These are phyloP conservation scores for Xylariaceae sp. DNA, from an alignment of 2,329 filamentous ascomycete species.

Conservation along the genomic window DNA sequence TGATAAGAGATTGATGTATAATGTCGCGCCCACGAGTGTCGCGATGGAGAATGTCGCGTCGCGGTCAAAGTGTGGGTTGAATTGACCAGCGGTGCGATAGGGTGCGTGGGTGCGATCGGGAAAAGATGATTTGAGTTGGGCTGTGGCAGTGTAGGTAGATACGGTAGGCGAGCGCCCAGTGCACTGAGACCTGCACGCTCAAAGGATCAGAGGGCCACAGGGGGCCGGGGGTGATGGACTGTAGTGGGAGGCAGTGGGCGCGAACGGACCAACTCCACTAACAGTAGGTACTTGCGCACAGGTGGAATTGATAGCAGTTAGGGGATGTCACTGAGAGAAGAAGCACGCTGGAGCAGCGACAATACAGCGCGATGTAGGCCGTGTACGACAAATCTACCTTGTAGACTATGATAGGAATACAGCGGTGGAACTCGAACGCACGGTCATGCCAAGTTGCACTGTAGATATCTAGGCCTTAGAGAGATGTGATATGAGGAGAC, in stretches of 20 bases:
- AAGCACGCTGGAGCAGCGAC: constrained; percentile 14
- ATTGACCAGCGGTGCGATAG: constrained; percentile 36
- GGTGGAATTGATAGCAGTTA: constrained; percentile 1
- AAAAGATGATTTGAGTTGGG: constrained; percentile 40
- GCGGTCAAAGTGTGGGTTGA: constrained; percentile 44
- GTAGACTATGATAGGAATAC: constrained; percentile 19
- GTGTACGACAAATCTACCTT: constrained; percentile 18
- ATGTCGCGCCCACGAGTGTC: constrained; percentile 45
- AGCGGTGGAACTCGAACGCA: constrained; percentile 14
- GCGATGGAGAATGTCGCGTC: constrained; percentile 55
- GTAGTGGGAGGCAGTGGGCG: constrained; percentile 4
- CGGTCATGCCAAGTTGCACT: constrained; percentile 13
- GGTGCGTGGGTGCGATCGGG: constrained; percentile 39
- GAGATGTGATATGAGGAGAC: constrained; percentile 8
- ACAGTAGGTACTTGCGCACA: constrained; percentile 10
- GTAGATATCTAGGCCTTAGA: constrained; percentile 9
- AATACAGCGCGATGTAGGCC: constrained; percentile 2
- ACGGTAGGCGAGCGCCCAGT: constrained; percentile 20
- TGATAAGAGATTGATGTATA: constrained; percentile 47
- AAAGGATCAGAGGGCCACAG: constrained; percentile 7
- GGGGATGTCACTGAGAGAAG: constrained; percentile 15
- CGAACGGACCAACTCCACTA: constrained; percentile 10
- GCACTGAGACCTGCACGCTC: background rate
- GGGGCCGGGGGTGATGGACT: background rate
- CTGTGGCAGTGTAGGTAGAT: constrained; percentile 29